A percentile compares a stretch with the other conserved stretches of the same genome.
Conservation (phyloP, 2,329 filamentous ascomycete species). For the Neocucurbitaria cava region DNA sequence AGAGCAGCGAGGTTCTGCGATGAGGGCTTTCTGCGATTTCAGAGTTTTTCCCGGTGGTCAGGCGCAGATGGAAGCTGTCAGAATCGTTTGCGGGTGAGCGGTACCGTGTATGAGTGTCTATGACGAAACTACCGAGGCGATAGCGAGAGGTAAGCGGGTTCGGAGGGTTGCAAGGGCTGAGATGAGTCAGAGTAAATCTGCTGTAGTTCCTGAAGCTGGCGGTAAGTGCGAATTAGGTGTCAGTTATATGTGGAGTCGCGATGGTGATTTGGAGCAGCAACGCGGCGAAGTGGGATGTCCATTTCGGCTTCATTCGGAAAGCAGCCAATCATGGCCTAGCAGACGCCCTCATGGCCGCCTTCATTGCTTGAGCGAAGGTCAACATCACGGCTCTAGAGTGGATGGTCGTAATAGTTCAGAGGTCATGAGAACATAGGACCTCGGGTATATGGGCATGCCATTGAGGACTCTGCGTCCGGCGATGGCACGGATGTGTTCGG, state of each 20-base stretch:
- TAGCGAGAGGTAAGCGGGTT: constrained; percentile 13
- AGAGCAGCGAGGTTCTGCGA: constrained; percentile 1
- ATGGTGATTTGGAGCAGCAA: constrained; percentile 15
- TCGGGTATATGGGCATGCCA: constrained; percentile 11
- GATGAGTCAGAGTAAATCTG: constrained; percentile 26
- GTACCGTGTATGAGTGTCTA: constrained; percentile 26
- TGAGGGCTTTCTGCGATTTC: constrained; percentile 1
- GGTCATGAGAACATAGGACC: constrained; percentile 8
- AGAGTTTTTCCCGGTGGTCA: constrained; percentile 1
- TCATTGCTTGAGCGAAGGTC: constrained; percentile 25
- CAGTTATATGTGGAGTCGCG: constrained; percentile 13
- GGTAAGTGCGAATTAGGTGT: constrained; percentile 11
- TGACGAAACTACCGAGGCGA: constrained; percentile 44
- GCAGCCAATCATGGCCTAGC: constrained; percentile 34
- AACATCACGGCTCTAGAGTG: constrained; percentile 24
- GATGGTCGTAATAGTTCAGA: constrained; percentile 11
- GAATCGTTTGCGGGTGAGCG: constrained; percentile 23
- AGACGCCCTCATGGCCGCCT: constrained; percentile 33
- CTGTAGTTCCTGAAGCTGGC: constrained; percentile 13
- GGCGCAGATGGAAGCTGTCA: constrained; percentile 14
- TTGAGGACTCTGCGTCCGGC: neutral
- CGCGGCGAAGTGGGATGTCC: constrained; percentile 29
- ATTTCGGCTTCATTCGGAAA: constrained; percentile 17
- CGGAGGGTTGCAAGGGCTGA: constrained; percentile 14
- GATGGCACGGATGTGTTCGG: neutral